phyloP scores from a whole-genome alignment of 163 green algal genomes.

The Prototheca cutis region DNA sequence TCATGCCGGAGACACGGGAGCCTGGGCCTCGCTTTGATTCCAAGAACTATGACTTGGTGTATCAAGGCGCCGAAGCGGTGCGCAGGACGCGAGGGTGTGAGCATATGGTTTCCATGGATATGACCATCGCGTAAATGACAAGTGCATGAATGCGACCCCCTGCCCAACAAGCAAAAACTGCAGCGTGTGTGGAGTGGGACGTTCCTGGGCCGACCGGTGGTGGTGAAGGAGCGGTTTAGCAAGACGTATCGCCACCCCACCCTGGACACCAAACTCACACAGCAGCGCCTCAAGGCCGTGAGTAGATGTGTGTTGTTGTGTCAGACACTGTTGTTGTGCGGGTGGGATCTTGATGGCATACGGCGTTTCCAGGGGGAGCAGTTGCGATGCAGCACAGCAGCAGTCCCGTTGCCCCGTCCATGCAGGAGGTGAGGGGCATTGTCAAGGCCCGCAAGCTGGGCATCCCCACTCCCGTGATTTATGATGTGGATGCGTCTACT shows the following conservation, averaged over 20 bases:
- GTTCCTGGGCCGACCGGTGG: constrained; percentile 32
- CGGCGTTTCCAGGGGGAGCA: no score
- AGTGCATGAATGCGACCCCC: no score
- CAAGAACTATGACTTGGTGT: constrained; percentile 12
- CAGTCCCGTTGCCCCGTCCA: not conserved
- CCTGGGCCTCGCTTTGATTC: constrained; percentile 6
- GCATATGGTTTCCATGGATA: no score
- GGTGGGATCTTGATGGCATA: no score
- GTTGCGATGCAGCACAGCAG: no score
- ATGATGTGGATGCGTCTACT: constrained; percentile 49
- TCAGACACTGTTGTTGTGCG: no score
- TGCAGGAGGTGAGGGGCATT: constrained; percentile 58
- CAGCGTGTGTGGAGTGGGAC: constrained; percentile 44
- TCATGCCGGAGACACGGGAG: no score
- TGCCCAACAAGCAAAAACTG: not conserved
- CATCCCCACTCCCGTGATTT: constrained; percentile 56
- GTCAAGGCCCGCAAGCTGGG: constrained; percentile 59
- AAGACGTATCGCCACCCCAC: constrained; percentile 70
- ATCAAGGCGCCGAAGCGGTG: constrained; percentile 33
- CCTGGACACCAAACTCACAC: constrained; percentile 65
- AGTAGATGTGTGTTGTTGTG: no score
- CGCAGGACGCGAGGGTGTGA: not conserved
- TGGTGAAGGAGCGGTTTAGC: constrained; percentile 77
- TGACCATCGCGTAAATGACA: no score
- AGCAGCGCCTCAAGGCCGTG: constrained; percentile 39